Evolutionary conservation across 441 rosid species (phyloP).

Genomic region (Bruguiera hainesii): DNA sequence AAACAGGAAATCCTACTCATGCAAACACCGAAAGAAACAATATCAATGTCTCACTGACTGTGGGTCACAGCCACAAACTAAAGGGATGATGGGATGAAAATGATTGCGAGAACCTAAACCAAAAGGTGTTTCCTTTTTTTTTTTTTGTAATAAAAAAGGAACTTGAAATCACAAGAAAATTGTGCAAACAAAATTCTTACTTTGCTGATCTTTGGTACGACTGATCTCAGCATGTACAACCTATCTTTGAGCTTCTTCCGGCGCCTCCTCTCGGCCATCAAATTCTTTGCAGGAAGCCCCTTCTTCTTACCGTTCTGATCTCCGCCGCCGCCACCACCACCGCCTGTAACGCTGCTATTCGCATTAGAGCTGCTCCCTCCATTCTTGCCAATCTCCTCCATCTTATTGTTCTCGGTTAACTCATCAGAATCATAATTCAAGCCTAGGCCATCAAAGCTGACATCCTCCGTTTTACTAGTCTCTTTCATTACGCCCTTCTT

Average conservation of each 20-base stretch:
- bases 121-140: too few species aligned
- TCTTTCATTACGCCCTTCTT: constrained; percentile 20
- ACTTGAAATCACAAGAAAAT: constrained; percentile 9
- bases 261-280: constrained; percentile 65
- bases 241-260: constrained; percentile 61
- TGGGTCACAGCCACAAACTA: not conserved
- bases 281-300: constrained; percentile 54
- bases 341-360: constrained; percentile 32
- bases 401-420: constrained; percentile 25
- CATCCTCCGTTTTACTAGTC: constrained; percentile 31
- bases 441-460: constrained; percentile 39
- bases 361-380: constrained; percentile 47
- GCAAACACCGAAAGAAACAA: not conserved
- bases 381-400: constrained; percentile 36
- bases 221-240: constrained; percentile 57
- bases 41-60: too few species aligned
- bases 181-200: constrained; percentile 28
- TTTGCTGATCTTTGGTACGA: constrained; percentile 65
- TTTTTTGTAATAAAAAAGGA: not conserved
- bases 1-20: not conserved
- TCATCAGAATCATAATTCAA: constrained; percentile 53
- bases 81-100: not conserved
- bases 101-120: too few species aligned
- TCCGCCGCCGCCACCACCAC: constrained; percentile 32
- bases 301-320: constrained; percentile 52